phyloP scores from a whole-genome alignment of 2,329 filamentous ascomycete species.

The Sporothrix humicola region DNA sequence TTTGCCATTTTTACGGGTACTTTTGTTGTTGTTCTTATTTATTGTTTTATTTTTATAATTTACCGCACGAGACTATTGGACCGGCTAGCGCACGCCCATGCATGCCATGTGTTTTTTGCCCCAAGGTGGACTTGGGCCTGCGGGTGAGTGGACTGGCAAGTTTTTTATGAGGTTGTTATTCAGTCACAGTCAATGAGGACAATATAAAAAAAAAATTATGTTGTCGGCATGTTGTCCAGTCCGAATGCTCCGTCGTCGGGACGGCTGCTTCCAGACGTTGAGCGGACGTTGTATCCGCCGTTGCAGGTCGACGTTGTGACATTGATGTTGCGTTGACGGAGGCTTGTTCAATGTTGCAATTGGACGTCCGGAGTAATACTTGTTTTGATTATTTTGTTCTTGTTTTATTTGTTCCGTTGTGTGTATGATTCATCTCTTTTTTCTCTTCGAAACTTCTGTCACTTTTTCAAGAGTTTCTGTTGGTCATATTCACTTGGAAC shows the following conservation, averaged over 20 bases:
- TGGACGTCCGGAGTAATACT: background rate
- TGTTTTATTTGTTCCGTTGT: background rate
- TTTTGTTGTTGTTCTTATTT: background rate
- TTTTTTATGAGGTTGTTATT: background rate
- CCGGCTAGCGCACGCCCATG: background rate
- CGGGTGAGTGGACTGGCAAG: background rate
- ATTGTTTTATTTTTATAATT: background rate
- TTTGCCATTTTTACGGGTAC: background rate
- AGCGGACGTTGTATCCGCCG: background rate
- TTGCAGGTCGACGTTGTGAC: background rate
- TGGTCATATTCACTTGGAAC: background rate
- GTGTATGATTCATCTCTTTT: background rate
- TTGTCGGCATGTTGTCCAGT: background rate
- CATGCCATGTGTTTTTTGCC: constrained; percentile 6
- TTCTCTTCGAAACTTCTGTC: background rate
- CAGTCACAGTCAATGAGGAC: background rate
- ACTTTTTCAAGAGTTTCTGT: background rate
- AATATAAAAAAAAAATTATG: background rate
- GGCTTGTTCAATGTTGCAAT: background rate
- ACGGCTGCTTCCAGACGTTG: background rate
- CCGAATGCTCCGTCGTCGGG: background rate
- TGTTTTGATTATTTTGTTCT: background rate
- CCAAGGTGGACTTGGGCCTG: background rate
- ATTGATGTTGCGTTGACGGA: background rate
- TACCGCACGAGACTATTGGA: background rate